Evolutionary conservation across 768 basidiomycete genomes (phyloP).

Genomic region (Hericium erinaceus): DNA sequence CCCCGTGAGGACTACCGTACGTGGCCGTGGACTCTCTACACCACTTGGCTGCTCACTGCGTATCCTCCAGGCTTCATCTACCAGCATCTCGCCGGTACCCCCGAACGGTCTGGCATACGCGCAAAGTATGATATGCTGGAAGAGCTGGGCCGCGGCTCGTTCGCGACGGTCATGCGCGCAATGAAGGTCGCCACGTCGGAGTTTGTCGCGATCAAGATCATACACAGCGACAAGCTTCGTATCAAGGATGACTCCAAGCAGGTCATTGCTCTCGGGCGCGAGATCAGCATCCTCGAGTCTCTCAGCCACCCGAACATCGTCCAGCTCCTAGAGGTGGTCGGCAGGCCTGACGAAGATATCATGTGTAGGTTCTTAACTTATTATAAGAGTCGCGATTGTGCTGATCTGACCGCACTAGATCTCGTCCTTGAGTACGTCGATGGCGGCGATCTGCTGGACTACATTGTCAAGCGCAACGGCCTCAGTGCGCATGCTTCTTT

Average conservation of each 20-base stretch:
- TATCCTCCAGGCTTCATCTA: constrained; percentile 54
- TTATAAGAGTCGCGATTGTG: constrained; percentile 19
- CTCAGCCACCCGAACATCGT: constrained; percentile 81
- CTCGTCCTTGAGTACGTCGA: constrained; percentile 79
- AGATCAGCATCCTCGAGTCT: constrained; percentile 70
- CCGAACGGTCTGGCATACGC: constrained; percentile 45
- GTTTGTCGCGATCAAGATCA: constrained; percentile 86
- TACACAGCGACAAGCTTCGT: constrained; percentile 42
- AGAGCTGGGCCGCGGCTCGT: constrained; percentile 84
- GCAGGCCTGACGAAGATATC: constrained; percentile 37
- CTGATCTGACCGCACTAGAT: constrained; percentile 34
- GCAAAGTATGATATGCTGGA: constrained; percentile 54
- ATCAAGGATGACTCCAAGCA: constrained; percentile 7
- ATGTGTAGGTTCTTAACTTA: constrained; percentile 30
- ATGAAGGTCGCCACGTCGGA: constrained; percentile 60
- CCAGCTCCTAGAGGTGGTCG: constrained; percentile 66
- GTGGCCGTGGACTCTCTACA: constrained; percentile 19
- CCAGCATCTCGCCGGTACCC: constrained; percentile 47
- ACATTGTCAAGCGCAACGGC: constrained; percentile 47
- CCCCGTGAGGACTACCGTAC: constrained; percentile 65
- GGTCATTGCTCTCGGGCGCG: constrained; percentile 42
- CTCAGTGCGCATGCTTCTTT: neutral
- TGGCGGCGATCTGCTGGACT: constrained; percentile 84
- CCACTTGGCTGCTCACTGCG: neutral
- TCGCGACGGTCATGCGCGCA: constrained; percentile 85